Evolutionary conservation across 1,139 yeast genomes (phyloP).

Genomic region (Pichia cactophila): DNA sequence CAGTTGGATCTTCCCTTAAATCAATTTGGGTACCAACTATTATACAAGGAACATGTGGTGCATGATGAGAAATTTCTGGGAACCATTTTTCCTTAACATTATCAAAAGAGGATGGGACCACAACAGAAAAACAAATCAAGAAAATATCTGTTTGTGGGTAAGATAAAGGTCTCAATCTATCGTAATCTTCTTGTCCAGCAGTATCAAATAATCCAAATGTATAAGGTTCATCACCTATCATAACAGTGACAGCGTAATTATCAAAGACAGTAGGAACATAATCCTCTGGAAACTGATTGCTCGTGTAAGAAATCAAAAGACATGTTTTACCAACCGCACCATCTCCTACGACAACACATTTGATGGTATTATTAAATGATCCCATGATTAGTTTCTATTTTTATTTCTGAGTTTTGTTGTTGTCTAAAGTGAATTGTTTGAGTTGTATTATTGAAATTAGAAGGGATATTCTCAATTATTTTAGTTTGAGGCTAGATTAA

Average conservation of each 20-base stretch:
- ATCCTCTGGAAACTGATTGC: constrained; percentile 81
- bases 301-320: constrained; percentile 81
- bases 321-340: constrained; percentile 98
- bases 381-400: constrained; percentile 8
- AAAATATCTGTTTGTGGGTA: constrained; percentile 97
- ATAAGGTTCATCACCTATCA: constrained; percentile 97
- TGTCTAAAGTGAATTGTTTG: not conserved
- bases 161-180: constrained; percentile 89
- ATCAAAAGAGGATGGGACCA: constrained; percentile 96
- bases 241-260: constrained; percentile 95
- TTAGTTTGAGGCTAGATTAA: not conserved
- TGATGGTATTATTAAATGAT: constrained; percentile 44
- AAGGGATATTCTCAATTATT: not conserved
- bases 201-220: constrained; percentile 95
- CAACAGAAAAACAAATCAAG: constrained; percentile 87
- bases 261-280: constrained; percentile 90
- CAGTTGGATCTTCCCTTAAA: constrained; percentile 86
- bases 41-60: constrained; percentile 94
- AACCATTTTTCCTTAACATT: constrained; percentile 98
- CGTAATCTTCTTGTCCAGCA: constrained; percentile 99
- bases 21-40: constrained; percentile 96
- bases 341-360: constrained; percentile 96
- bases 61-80: constrained; percentile 96
- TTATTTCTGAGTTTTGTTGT: not conserved
- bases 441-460: not conserved